Evolutionary conservation across 768 basidiomycete genomes (phyloP), one percentile per base, ranked within the genome.

Genomic region (Omphalotus guepiniiformis): DNA sequence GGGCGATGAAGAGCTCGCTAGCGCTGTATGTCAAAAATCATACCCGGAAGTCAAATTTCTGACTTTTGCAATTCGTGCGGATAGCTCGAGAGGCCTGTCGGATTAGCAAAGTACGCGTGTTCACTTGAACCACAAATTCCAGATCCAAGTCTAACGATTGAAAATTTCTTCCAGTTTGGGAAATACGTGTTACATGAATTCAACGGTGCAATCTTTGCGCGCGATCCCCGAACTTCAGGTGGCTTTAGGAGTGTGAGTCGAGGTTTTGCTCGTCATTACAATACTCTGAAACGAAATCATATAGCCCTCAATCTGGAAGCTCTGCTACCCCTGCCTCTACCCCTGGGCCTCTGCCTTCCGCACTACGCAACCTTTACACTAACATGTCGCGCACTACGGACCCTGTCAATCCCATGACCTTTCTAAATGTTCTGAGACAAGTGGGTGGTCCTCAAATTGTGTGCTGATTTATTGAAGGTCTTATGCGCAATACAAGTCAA

Each of bases 111-210:
- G 82, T 84, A 57, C 34, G 77, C 8, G n/a, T 30, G 22, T 19
- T 29, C 7, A 28, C 8, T 26, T 16, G 11, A 30, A 4, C 25
- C 1, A 16, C 45, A 25, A 12, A 36, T n/a, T 48, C 6, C 25
- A 37, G 28, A 27, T 39, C 9, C 18, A 32, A 13, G 21, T 41
- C 19, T 27, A n/a, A n/a, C n/a, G n/a, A 13, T 48, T 26, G n/a
- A 5, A 18, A 41, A 15, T 16, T 13, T 25, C 23, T 32, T 41
- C 48, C 53, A 82, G 79, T 58, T 70, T 94, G 29, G 93, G 95
- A 28, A 97, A 97, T 61, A 97, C 94, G 0, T 97, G 95, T 59
- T 99, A 99, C 68, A 92, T 97, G 86, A 98, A 95, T 61, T 83
- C 96, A 1, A 92, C 90, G 2, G 72, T 98, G 1, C 96, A 99